phyloP scores from a whole-genome alignment of 2,329 filamentous ascomycete genomes.

The Fusarium sacchari region DNA sequence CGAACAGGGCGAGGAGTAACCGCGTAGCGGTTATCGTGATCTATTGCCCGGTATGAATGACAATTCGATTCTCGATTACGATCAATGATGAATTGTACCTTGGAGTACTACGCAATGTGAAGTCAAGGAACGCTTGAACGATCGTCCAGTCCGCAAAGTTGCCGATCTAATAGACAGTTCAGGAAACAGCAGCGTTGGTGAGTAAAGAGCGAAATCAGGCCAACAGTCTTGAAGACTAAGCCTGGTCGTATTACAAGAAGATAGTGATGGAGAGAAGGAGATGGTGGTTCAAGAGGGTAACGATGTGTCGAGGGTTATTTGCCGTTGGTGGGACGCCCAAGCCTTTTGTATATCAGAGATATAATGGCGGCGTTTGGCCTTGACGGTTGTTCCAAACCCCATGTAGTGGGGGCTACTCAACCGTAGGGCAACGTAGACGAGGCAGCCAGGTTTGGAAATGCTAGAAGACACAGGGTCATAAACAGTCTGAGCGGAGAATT shows the following conservation, averaged over 20 bases:
- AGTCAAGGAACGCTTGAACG: slow-evolving; percentile 8
- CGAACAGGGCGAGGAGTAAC: slow-evolving; percentile 30
- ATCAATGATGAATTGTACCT: slow-evolving; percentile 3
- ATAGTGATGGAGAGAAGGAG: slow-evolving; percentile 10
- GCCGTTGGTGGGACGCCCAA: slow-evolving; percentile 38
- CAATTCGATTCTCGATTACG: neutral
- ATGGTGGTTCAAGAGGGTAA: slow-evolving; percentile 12
- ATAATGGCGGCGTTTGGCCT: slow-evolving; percentile 41
- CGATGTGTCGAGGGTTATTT: slow-evolving; percentile 23
- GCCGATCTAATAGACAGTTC: neutral
- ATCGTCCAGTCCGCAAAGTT: slow-evolving; percentile 4
- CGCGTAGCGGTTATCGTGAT: slow-evolving; percentile 33
- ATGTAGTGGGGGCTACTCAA: slow-evolving; percentile 36
- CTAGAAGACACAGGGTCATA: slow-evolving; percentile 44
- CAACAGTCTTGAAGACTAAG: slow-evolving; percentile 12
- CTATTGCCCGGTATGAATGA: slow-evolving; percentile 12
- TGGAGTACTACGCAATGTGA: slow-evolving; percentile 23
- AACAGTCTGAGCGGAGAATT: slow-evolving; percentile 43
- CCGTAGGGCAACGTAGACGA: slow-evolving; percentile 50
- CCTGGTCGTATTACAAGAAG: slow-evolving; percentile 12
- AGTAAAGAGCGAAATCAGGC: slow-evolving; percentile 28
- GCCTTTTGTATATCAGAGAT: slow-evolving; percentile 48
- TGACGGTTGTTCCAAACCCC: slow-evolving; percentile 37
- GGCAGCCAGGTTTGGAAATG: slow-evolving; percentile 53
- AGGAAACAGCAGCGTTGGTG: slow-evolving; percentile 8